Conservation (phyloP, 768 basidiomycete genomes). For the Calocera viscosa region DNA sequence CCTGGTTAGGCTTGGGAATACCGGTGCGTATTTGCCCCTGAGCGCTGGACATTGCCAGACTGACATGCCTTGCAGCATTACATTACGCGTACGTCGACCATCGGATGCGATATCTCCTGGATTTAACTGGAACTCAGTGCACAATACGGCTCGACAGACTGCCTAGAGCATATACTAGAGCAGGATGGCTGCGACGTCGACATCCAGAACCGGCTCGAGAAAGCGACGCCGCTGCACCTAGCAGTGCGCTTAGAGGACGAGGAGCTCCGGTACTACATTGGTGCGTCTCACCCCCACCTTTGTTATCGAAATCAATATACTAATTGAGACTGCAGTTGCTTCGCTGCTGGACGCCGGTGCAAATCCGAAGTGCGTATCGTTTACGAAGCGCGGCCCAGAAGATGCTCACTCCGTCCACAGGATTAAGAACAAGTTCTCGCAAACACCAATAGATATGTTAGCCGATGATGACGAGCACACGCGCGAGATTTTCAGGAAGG, state of each 20-base stretch:
- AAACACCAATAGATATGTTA: slow-evolving; percentile 44
- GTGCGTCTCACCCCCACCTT: slow-evolving; percentile 32
- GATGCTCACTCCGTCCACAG: slow-evolving; percentile 28
- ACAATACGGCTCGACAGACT: slow-evolving; percentile 43
- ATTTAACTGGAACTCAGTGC: slow-evolving; percentile 25
- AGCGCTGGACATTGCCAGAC: background rate
- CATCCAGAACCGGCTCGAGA: slow-evolving; percentile 53
- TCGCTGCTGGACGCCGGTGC: slow-evolving; percentile 65
- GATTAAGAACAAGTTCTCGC: slow-evolving; percentile 58
- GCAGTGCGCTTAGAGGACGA: slow-evolving; percentile 43
- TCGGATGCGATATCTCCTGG: background rate
- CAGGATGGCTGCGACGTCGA: slow-evolving; percentile 74
- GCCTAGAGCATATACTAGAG: slow-evolving; percentile 59
- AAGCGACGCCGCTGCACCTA: slow-evolving; percentile 67
- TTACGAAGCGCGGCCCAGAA: background rate
- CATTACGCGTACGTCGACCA: slow-evolving; percentile 51
- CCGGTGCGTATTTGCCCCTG: slow-evolving; percentile 38
- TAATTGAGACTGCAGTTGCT: slow-evolving; percentile 15
- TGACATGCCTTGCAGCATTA: slow-evolving; percentile 35
- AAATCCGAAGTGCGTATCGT: slow-evolving; percentile 44
- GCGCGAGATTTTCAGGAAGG: slow-evolving; percentile 39
- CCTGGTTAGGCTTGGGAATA: slow-evolving; percentile 50
- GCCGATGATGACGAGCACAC: slow-evolving; percentile 42
- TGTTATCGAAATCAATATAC: background rate
- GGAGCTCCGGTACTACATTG: slow-evolving; percentile 42